These are phyloP conservation scores for Cladosporium sp. DNA, from an alignment of 2,329 filamentous ascomycete species.

Conservation along the genomic window DNA sequence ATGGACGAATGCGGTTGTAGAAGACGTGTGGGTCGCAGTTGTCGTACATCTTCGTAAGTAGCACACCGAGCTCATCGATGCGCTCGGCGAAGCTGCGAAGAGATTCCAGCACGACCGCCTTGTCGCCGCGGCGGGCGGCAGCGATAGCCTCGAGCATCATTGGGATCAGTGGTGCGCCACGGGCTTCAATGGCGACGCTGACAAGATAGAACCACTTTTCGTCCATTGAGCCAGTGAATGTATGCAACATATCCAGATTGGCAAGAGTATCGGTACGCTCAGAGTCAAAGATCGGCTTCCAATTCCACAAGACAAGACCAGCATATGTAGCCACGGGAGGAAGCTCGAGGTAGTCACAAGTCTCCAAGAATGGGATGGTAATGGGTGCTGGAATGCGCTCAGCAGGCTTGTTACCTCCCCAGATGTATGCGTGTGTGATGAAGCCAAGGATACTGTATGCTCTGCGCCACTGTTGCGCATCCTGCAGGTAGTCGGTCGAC, in stretches of 20 bases:
- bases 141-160: constrained; percentile 84
- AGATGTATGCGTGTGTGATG: constrained; percentile 80
- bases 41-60: constrained; percentile 89
- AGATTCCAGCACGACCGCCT: constrained; percentile 66
- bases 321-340: constrained; percentile 94
- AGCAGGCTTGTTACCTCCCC: constrained; percentile 72
- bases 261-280: constrained; percentile 79
- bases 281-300: constrained; percentile 80
- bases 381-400: constrained; percentile 74
- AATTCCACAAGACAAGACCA: constrained; percentile 92
- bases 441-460: constrained; percentile 77
- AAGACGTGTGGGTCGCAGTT: constrained; percentile 92
- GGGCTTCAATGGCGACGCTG: constrained; percentile 91
- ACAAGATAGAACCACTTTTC: constrained; percentile 99
- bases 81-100: constrained; percentile 81
- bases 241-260: constrained; percentile 82
- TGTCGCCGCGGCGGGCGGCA: constrained; percentile 69
- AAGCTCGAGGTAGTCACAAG: constrained; percentile 71
- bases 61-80: constrained; percentile 73
- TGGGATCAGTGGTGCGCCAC: constrained; percentile 79
- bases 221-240: constrained; percentile 89
- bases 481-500: constrained; percentile 73
- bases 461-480: constrained; percentile 85
- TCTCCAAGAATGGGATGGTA: constrained; percentile 73
- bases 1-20: constrained; percentile 93